Conservation (phyloP, 345 rosid species). For the Moricandia moricandioides region DNA sequence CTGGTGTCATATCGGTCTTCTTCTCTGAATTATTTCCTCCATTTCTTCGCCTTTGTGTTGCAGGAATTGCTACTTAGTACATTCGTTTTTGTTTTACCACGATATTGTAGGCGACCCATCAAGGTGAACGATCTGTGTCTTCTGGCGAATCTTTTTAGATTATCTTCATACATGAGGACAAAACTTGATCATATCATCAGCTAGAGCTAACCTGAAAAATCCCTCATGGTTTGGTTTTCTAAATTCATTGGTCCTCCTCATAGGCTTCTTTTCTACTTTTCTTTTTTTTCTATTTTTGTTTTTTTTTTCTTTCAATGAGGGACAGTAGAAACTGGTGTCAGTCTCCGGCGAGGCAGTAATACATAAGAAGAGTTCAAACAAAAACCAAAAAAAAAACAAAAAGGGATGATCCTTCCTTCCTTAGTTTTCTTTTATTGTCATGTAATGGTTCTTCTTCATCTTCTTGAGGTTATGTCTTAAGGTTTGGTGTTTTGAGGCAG, state of each 20-base stretch:
- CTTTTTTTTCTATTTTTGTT: neutral
- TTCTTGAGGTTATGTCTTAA: constrained; percentile 25
- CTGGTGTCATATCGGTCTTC: neutral
- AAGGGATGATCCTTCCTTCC: constrained; percentile 31
- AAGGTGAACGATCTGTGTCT: constrained; percentile 34
- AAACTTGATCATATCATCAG: constrained; percentile 31
- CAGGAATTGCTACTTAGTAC: constrained; percentile 44
- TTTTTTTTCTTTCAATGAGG: constrained; percentile 32
- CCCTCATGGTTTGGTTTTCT: constrained; percentile 42
- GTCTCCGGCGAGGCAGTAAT: constrained; percentile 73
- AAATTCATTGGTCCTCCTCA: constrained; percentile 33
- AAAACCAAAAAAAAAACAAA: neutral
- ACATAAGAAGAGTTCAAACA: constrained; percentile 43
- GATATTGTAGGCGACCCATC: constrained; percentile 43
- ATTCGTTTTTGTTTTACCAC: constrained; percentile 42
- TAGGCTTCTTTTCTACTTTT: constrained; percentile 19
- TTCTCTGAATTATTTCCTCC: neutral
- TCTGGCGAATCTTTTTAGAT: constrained; percentile 35
- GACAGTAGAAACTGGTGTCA: constrained; percentile 54
- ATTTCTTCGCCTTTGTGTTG: constrained; percentile 25
- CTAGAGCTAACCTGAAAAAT: constrained; percentile 37
- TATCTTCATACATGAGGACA: constrained; percentile 31
- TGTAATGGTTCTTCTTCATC: constrained; percentile 32
- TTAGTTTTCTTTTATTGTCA: constrained; percentile 27
- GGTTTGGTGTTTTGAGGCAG: constrained; percentile 40